Evolutionary conservation across 331 rosid species (phyloP).

Genomic region (Telfairia occidentalis): DNA sequence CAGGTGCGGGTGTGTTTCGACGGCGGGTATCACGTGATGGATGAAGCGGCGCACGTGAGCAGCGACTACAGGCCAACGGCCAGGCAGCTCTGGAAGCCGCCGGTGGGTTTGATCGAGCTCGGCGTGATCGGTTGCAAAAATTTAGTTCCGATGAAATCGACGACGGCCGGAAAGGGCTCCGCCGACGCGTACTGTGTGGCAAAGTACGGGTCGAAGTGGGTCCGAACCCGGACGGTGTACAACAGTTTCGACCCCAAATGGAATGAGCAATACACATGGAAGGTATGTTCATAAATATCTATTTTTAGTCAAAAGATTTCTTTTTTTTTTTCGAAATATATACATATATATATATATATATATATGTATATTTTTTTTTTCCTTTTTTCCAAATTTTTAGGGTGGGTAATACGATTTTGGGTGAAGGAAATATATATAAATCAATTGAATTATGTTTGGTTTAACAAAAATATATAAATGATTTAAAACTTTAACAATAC

Average conservation of each 20-base stretch:
- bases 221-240: conserved; percentile 51
- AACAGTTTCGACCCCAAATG: conserved; percentile 71
- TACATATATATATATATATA: no score
- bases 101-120: conserved; percentile 59
- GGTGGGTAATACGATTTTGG: no score
- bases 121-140: conserved; percentile 64
- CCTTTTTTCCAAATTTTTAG: no score
- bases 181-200: conserved; percentile 77
- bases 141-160: conserved; percentile 51
- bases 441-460: no score
- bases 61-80: conserved; percentile 91
- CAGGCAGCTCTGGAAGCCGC: conserved; percentile 75
- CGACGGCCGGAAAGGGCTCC: conserved; percentile 37
- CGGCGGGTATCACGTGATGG: conserved; percentile 95
- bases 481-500: no score
- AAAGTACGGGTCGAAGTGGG: conserved; percentile 77
- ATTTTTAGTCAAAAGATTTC: no score
- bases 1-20: conserved; percentile 67
- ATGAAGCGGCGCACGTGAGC: conserved; percentile 63
- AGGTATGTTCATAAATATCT: conserved; percentile 11
- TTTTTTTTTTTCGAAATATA: no score
- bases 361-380: no score
- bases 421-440: no score
- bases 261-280: conserved; percentile 92
- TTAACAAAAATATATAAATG: no score